phyloP scores from a whole-genome alignment of 176 grass and related monocot genomes.

The Areca catechu region DNA sequence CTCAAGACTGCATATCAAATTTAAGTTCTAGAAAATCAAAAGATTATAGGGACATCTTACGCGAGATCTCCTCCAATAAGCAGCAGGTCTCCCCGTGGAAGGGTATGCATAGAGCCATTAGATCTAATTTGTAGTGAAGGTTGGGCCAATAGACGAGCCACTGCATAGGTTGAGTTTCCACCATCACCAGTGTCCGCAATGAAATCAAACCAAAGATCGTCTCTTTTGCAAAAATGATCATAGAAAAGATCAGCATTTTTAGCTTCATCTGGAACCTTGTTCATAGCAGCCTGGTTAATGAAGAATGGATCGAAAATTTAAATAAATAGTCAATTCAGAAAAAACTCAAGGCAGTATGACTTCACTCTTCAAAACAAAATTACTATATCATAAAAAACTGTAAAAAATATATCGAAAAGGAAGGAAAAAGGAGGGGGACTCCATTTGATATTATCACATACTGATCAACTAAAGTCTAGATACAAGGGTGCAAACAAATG shows the following conservation, averaged over 20 bases:
- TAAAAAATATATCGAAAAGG: too few species aligned
- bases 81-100: constrained; percentile 23
- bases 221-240: constrained; percentile 69
- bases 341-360: too few species aligned
- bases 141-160: constrained; percentile 82
- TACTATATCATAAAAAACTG: too few species aligned
- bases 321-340: too few species aligned
- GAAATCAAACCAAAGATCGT: constrained; percentile 97
- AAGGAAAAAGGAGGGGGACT: too few species aligned
- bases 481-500: too few species aligned
- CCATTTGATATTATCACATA: too few species aligned
- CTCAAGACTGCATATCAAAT: too few species aligned
- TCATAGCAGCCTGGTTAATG: constrained; percentile 81
- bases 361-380: too few species aligned
- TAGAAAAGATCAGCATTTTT: constrained; percentile 58
- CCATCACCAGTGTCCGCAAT: constrained; percentile 95
- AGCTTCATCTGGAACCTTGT: constrained; percentile 74
- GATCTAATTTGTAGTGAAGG: constrained; percentile 33
- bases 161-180: constrained; percentile 79
- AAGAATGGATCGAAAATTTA: constrained; percentile 11
- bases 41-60: constrained; percentile 11
- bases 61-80: constrained; percentile 31
- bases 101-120: not conserved
- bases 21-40: constrained; percentile 7
- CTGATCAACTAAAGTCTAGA: too few species aligned